Evolutionary conservation across 441 rosid genomes (phyloP).

Genomic region (Populus hybrid): DNA sequence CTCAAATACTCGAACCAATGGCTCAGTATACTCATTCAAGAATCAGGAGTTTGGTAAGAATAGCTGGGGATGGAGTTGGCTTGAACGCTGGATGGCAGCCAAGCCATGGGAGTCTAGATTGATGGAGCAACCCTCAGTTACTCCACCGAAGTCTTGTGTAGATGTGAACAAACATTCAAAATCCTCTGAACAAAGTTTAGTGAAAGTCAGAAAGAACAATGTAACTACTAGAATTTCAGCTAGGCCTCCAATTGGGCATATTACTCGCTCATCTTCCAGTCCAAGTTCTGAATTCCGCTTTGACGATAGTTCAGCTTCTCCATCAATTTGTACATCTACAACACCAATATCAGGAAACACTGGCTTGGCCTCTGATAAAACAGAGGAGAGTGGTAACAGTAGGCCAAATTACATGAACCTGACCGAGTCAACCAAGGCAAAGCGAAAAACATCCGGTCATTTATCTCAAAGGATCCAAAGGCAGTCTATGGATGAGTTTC

Average conservation of each 20-base stretch:
- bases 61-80: conserved; percentile 98
- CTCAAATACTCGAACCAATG: conserved; percentile 29
- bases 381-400: conserved; percentile 43
- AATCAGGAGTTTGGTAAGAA: conserved; percentile 66
- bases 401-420: conserved; percentile 80
- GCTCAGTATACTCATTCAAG: conserved; percentile 35
- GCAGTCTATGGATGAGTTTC: conserved; percentile 94
- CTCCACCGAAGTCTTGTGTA: conserved; percentile 35
- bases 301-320: conserved; percentile 77
- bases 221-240: conserved; percentile 74
- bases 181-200: conserved; percentile 43
- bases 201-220: conserved; percentile 70
- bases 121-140: conserved; percentile 57
- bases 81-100: conserved; percentile 96
- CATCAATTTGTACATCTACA: conserved; percentile 68
- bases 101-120: conserved; percentile 88
- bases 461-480: conserved; percentile 44
- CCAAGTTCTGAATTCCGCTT: conserved; percentile 65
- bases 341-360: conserved; percentile 61
- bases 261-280: conserved; percentile 58
- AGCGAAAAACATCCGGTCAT: conserved; percentile 34
- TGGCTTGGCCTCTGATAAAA: conserved; percentile 46
- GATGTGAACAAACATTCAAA: conserved; percentile 31
- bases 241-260: conserved; percentile 50
- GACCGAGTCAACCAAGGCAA: conserved; percentile 86